These are phyloP conservation scores for Quercus suber DNA, from an alignment of 306 rosid species.

Conservation along the genomic window DNA sequence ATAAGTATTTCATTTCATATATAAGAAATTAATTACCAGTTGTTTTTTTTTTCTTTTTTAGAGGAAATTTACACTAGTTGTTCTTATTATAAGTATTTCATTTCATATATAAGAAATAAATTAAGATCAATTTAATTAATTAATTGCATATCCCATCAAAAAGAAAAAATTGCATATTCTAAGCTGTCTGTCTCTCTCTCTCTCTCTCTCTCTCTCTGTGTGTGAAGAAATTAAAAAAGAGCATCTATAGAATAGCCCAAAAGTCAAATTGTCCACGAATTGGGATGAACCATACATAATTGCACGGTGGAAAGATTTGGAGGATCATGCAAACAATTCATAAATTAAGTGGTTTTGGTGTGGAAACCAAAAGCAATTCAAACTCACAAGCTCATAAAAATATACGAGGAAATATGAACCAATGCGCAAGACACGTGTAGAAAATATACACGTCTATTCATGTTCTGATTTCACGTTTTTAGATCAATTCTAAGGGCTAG, in stretches of 20 bases:
- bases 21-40: no score
- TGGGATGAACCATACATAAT: not conserved
- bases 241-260: not conserved
- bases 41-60: no score
- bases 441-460: no score
- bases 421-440: not conserved
- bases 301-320: not conserved
- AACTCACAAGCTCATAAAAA: no score
- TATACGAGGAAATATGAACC: not conserved
- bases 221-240: not conserved
- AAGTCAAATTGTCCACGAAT: not conserved
- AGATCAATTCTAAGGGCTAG: no score
- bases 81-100: constrained; percentile 1
- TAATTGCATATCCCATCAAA: not conserved
- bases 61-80: not conserved
- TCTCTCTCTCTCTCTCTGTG: no score
- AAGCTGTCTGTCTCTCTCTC: no score
- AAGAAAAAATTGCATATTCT: not conserved
- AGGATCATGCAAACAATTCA: not conserved
- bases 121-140: not conserved
- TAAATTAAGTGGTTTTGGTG: not conserved
- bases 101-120: constrained; percentile 20
- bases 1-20: no score
- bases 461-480: no score
- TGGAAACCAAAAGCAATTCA: not conserved